Evolutionary conservation across 129 eudicot species (phyloP).

Genomic region (Saussurea involucrata): DNA sequence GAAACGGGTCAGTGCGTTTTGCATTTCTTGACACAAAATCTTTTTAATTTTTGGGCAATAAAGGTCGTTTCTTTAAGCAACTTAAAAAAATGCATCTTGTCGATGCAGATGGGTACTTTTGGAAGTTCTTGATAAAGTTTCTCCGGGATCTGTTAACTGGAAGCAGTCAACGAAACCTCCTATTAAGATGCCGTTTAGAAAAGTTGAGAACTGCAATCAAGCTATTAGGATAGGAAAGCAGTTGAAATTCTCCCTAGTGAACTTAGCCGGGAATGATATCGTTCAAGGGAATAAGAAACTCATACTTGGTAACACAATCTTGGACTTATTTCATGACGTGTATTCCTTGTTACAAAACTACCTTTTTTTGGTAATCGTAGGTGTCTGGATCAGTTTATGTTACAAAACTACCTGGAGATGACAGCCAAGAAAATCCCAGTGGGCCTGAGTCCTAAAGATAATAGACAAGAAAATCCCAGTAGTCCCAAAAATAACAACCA

Average conservation of each 20-base stretch:
- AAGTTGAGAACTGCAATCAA: slow-evolving; percentile 99
- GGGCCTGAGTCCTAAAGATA: not conserved
- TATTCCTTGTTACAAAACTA: not conserved
- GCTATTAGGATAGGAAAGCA: slow-evolving; percentile 79
- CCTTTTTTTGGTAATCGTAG: not conserved
- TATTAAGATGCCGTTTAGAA: slow-evolving; percentile 93
- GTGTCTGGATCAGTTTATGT: not conserved
- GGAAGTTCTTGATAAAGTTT: slow-evolving; percentile 87
- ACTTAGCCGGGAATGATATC: slow-evolving; percentile 89
- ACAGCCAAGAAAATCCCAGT: not conserved
- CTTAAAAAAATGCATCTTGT: not conserved
- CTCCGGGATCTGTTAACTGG: slow-evolving; percentile 92
- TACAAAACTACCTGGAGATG: not conserved
- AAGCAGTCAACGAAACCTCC: slow-evolving; percentile 95
- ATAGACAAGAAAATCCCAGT: not conserved
- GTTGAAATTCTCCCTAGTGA: slow-evolving; percentile 76
- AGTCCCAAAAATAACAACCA: not conserved
- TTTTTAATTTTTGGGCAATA: not conserved
- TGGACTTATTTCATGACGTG: not conserved
- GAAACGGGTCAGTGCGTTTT: slow-evolving; percentile 69
- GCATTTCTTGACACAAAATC: not conserved
- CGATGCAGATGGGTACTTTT: slow-evolving; percentile 78
- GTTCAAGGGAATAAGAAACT: slow-evolving; percentile 98
- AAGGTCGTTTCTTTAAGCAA: not conserved
- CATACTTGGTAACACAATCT: slow-evolving; percentile 61